Percentiles rank a stretch among this genome's conserved stretches.
phyloP scores from a whole-genome alignment of 1,139 yeast genomes.

The Nakaseomyces sp. region DNA sequence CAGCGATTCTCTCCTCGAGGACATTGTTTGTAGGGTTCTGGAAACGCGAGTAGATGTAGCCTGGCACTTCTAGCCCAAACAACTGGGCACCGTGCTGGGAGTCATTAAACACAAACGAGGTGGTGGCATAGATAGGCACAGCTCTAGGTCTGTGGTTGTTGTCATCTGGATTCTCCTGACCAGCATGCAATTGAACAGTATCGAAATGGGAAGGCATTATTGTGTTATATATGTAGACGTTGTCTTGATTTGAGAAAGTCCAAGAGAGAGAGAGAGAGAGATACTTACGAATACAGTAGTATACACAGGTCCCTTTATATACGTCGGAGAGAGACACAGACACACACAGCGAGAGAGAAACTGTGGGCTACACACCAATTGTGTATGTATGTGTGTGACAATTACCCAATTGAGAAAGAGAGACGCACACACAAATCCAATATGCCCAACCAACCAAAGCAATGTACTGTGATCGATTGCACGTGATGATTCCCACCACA shows the following conservation, averaged over 20 bases:
- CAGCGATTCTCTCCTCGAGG: constrained; percentile 85
- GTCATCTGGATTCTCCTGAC: constrained; percentile 60
- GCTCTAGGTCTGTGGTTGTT: constrained; percentile 61
- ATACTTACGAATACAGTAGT: no score
- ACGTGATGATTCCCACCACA: no score
- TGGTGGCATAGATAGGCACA: constrained; percentile 82
- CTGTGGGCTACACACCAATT: no score
- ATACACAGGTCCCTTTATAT: no score
- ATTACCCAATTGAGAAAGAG: no score
- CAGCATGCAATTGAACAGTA: constrained; percentile 91
- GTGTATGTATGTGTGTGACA: no score
- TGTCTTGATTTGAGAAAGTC: neutral
- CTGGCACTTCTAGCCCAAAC: constrained; percentile 75
- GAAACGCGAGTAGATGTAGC: constrained; percentile 80
- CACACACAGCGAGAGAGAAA: neutral
- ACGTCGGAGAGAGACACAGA: no score
- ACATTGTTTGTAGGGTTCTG: constrained; percentile 90
- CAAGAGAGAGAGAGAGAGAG: no score
- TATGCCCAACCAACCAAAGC: no score
- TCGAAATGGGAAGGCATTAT: constrained; percentile 60
- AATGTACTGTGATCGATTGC: no score
- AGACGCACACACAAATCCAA: no score
- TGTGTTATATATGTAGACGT: neutral
- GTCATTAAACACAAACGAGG: constrained; percentile 77
- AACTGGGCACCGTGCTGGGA: constrained; percentile 88